Conservation (phyloP, 129 eudicot species). For the Logfia minima region DNA sequence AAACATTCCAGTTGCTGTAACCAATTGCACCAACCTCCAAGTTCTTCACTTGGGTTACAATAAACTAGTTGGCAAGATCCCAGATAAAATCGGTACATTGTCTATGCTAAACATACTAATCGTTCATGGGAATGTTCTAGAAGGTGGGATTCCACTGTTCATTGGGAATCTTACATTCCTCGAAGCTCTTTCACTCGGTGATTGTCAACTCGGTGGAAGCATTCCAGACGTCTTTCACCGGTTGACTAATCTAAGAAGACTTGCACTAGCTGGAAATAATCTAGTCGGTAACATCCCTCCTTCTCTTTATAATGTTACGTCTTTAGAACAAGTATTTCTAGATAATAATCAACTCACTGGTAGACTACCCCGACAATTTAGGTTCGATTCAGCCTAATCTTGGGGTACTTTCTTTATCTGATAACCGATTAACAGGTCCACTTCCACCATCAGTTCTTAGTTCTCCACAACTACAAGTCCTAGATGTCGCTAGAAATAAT, state of each 20-base stretch:
- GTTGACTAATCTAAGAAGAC: neutral
- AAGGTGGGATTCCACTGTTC: constrained; percentile 35
- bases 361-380: constrained; percentile 25
- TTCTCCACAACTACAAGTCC: constrained; percentile 10
- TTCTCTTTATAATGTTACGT: constrained; percentile 31
- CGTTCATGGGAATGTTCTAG: constrained; percentile 18
- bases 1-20: constrained; percentile 29
- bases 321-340: constrained; percentile 24
- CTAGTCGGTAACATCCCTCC: constrained; percentile 39
- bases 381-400: constrained; percentile 14
- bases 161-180: constrained; percentile 29
- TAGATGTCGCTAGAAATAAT: constrained; percentile 32
- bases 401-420: neutral
- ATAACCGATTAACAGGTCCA: constrained; percentile 28
- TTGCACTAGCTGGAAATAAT: constrained; percentile 23
- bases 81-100: constrained; percentile 19
- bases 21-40: constrained; percentile 28
- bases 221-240: constrained; percentile 27
- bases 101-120: constrained; percentile 15
- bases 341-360: constrained; percentile 30
- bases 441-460: constrained; percentile 30
- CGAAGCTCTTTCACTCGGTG: neutral
- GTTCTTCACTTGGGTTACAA: constrained; percentile 27
- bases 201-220: constrained; percentile 30
- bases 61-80: constrained; percentile 29